Evolutionary conservation across 768 basidiomycete genomes (phyloP).

Genomic region (Lactifluus rugatus): DNA sequence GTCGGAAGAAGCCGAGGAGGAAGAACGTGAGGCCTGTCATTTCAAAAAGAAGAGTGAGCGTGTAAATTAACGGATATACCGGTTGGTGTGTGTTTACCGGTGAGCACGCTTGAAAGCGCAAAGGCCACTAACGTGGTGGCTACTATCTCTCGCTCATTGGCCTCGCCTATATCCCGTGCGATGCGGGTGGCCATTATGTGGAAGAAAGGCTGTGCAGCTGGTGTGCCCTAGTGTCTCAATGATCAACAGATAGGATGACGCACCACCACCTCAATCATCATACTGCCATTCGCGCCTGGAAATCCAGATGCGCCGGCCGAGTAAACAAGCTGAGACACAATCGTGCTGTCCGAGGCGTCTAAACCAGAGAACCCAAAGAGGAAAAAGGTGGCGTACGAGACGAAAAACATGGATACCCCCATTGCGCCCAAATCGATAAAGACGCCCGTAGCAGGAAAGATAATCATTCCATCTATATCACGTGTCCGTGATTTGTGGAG

Average conservation of each 20-base stretch:
- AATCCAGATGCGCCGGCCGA: slow-evolving; percentile 83
- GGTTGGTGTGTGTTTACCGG: slow-evolving; percentile 42
- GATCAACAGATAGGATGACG: background rate
- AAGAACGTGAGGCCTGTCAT: slow-evolving; percentile 65
- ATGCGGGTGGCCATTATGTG: slow-evolving; percentile 83
- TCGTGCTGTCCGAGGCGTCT: slow-evolving; percentile 35
- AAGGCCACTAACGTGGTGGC: slow-evolving; percentile 89
- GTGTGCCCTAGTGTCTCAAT: background rate
- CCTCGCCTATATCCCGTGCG: slow-evolving; percentile 58
- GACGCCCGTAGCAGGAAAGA: slow-evolving; percentile 77
- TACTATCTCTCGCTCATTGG: slow-evolving; percentile 60
- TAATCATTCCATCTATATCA: slow-evolving; percentile 79
- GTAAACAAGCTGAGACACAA: slow-evolving; percentile 77
- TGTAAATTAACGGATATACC: background rate
- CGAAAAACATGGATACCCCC: slow-evolving; percentile 94
- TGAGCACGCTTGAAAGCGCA: slow-evolving; percentile 77
- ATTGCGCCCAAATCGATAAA: slow-evolving; percentile 76
- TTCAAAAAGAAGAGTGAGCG: background rate
- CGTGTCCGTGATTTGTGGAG: background rate
- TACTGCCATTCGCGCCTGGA: slow-evolving; percentile 82
- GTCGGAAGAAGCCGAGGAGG: slow-evolving; percentile 70
- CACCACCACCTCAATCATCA: slow-evolving; percentile 99
- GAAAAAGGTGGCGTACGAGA: slow-evolving; percentile 42
- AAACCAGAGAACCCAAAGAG: background rate
- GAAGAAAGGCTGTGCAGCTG: slow-evolving; percentile 74